Evolutionary conservation across 2,329 filamentous ascomycete genomes (phyloP), one percentile per base, ranked within the genome.

Genomic region (Cladophialophora bantiana): DNA sequence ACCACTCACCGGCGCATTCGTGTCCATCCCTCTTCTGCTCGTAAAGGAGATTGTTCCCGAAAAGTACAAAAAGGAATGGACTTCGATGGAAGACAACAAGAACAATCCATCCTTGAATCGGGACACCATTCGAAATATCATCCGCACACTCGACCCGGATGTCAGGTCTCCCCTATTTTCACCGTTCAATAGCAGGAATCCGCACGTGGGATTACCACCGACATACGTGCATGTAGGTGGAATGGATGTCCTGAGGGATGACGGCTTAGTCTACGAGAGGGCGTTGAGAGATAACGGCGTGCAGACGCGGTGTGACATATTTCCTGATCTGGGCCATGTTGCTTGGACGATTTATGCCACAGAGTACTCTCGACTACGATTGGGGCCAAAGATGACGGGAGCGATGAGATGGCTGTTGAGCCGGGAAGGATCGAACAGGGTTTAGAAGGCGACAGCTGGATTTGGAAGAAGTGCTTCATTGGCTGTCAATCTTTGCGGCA

Each of bases 201-300:
- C 78, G 3, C 68, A 84, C 5, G 83, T 82, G 0, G 83, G 82
- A 0, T 72, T 58, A 15, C 62, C 62, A 7, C 53, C 53, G 34
- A 59, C 55, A n/a, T 66, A 62, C 36, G 31, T 66, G 4, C 64
- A 66, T 18, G 42, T 62, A 6, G 48, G 64, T 3, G 64, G 64
- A 4, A 3, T 56, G 50, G 64, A 66, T 62, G 42, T 62, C 0
- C 35, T 62, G 26, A 50, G 64, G 35, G 64, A 66, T 34, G 64
- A 66, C 35, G 59, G 58, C 13, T 32, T 66, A 10, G 32, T 66
- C n/a, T 59, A 36, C 34, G 64, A 61, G 50, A 50, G 35, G 18
- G 52, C 45, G 31, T 36, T 66, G 35, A 52, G 52, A 20, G 38
- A 52, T 9, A 58, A 31, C 18, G 58, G 58, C 7, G 59, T 62